Conservation (phyloP, 1,284 basidiomycete genomes). For the Ustilago shanxiensis region DNA sequence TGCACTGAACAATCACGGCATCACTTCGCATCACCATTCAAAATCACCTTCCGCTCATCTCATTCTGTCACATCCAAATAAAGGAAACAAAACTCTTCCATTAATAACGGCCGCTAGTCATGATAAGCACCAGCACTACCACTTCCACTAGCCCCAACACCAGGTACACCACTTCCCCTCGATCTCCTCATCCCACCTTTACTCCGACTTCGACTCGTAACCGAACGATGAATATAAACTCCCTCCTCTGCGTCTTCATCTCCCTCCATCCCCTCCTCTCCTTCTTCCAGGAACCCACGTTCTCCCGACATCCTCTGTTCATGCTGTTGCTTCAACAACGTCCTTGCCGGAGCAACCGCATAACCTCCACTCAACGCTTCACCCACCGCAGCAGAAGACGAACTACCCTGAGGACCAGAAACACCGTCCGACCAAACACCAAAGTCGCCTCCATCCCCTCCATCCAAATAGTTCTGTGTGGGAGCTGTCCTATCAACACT, state of each 20-base stretch:
- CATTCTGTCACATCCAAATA: no score
- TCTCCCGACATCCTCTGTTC: constrained; percentile 18
- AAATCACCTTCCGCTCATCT: no score
- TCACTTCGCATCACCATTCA: no score
- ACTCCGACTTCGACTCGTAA: not conserved
- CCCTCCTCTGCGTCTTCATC: constrained; percentile 45
- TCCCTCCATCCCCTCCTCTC: constrained; percentile 23
- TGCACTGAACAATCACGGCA: no score
- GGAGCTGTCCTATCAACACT: not conserved
- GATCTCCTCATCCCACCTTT: constrained; percentile 1
- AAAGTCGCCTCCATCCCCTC: not conserved
- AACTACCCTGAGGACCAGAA: constrained; percentile 33
- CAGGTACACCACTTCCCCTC: constrained; percentile 16
- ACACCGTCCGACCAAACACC: constrained; percentile 45
- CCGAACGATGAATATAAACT: constrained; percentile 54
- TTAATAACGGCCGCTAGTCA: constrained; percentile 12
- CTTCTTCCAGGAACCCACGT: constrained; percentile 12
- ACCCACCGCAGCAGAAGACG: constrained; percentile 29
- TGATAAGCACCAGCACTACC: constrained; percentile 10
- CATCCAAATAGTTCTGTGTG: not conserved
- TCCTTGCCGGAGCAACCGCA: constrained; percentile 34
- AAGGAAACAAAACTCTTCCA: no score
- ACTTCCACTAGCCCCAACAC: not conserved
- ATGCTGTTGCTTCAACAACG: constrained; percentile 1
- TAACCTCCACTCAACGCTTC: constrained; percentile 39